A percentile compares a stretch with the other conserved stretches of the same genome.
phyloP scores from a whole-genome alignment of 192 early-diverging fungal species.

The Mycoemilia scoparia region DNA sequence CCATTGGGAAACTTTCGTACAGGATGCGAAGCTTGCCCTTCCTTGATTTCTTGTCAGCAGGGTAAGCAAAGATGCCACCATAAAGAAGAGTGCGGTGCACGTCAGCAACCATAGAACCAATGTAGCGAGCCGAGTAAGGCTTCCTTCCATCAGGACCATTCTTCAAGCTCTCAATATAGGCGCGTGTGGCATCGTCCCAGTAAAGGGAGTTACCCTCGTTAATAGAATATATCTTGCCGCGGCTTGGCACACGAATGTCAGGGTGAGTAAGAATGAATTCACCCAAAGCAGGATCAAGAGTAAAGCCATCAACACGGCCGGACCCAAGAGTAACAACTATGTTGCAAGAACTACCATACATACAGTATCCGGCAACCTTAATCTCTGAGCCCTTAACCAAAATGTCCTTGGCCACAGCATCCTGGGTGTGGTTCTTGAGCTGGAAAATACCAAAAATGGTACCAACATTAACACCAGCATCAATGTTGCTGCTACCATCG shows the following conservation, averaged over 20 bases:
- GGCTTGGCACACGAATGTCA: slow-evolving; percentile 49
- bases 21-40: slow-evolving; percentile 85
- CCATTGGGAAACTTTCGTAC: slow-evolving; percentile 99
- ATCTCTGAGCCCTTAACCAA: slow-evolving; percentile 80
- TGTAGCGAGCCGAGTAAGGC: slow-evolving; percentile 87
- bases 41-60: slow-evolving; percentile 56
- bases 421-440: slow-evolving; percentile 32
- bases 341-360: slow-evolving; percentile 85
- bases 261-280: slow-evolving; percentile 98
- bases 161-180: slow-evolving; percentile 83
- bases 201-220: slow-evolving; percentile 93
- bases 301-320: slow-evolving; percentile 80
- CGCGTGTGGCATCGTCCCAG: slow-evolving; percentile 70
- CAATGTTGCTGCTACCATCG: slow-evolving; percentile 95
- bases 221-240: slow-evolving; percentile 94
- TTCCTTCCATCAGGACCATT: slow-evolving; percentile 48
- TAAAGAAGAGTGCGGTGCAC: slow-evolving; percentile 89
- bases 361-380: slow-evolving; percentile 90
- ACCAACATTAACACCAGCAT: slow-evolving; percentile 94
- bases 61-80: slow-evolving; percentile 82
- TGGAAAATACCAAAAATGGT: slow-evolving; percentile 98
- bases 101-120: slow-evolving; percentile 97
- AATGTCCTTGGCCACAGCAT: slow-evolving; percentile 49
- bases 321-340: slow-evolving; percentile 60
- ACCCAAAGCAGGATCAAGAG: slow-evolving; percentile 88